phyloP scores from a whole-genome alignment of 2,329 filamentous ascomycete genomes.

The Lachnellula subtilissima region DNA sequence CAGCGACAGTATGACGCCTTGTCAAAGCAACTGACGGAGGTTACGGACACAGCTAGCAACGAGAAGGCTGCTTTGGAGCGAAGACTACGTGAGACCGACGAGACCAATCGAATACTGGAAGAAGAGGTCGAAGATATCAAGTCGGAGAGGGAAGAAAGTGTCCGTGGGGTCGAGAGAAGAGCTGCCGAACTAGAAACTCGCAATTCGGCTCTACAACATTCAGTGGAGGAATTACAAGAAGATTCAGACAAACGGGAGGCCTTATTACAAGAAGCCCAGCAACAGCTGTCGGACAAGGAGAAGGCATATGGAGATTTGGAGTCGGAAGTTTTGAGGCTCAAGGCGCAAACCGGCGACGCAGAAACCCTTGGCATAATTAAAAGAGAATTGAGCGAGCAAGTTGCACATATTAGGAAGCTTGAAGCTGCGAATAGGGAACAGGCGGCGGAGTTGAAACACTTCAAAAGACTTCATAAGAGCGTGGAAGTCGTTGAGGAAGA shows the following conservation, averaged over 20 bases:
- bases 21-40: slow-evolving; percentile 46
- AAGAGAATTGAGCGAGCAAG: slow-evolving; percentile 83
- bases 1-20: slow-evolving; percentile 46
- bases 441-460: slow-evolving; percentile 69
- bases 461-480: slow-evolving; percentile 78
- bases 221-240: slow-evolving; percentile 44
- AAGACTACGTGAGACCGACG: slow-evolving; percentile 64
- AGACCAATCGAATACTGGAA: slow-evolving; percentile 66
- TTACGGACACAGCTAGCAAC: slow-evolving; percentile 45
- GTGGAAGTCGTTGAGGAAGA: slow-evolving; percentile 94
- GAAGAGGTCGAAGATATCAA: slow-evolving; percentile 76
- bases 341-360: slow-evolving; percentile 79
- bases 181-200: slow-evolving; percentile 57
- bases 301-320: slow-evolving; percentile 69
- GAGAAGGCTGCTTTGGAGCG: slow-evolving; percentile 64
- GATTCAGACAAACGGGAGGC: slow-evolving; percentile 37
- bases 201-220: slow-evolving; percentile 52
- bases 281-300: slow-evolving; percentile 59
- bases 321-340: slow-evolving; percentile 75
- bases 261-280: slow-evolving; percentile 29
- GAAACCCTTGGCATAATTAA: slow-evolving; percentile 84
- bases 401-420: slow-evolving; percentile 81
- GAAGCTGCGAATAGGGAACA: slow-evolving; percentile 80
- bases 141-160: slow-evolving; percentile 61
- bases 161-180: slow-evolving; percentile 58